Evolutionary conservation across 169 alveolate species (phyloP), one percentile per base, ranked within the genome.

Genomic region (Eimeria mitis): DNA sequence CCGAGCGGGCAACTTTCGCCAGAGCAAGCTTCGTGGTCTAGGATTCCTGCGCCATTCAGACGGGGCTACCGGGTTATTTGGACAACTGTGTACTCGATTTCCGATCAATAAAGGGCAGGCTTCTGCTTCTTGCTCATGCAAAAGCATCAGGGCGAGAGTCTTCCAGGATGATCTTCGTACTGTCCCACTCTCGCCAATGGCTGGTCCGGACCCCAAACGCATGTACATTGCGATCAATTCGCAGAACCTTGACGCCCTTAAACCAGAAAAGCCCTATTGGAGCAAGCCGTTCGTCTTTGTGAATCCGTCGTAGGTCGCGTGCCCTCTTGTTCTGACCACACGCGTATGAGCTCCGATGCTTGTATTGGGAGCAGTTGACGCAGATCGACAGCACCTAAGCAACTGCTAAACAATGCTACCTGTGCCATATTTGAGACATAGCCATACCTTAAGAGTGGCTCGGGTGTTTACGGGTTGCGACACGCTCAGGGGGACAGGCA

Each of bases 191-290:
- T 83, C 71, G 81, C 68, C 85, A 76, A 94, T 94, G 96, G 96
- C 96, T 75, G 96, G 96, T 31, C 96, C 96, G 34, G 96, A 94
- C 96, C 89, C 94, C 94, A 94, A 94, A 54, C 96, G 96, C 79
- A 81, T 94, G 96, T 94, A 94, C 79, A 81, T 94, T 59, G 89
- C 96, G 88, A 94, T 94, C 92, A 81, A 81, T 63, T 88, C 96
- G 78, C 96, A 94, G 70, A 84, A 94, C 71, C 73, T 94, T 21
- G 96, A 94, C 37, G 88, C 83, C 59, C 89, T 94, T n/a, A 94
- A 94, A 54, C 42, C 92, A 23, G 96, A 94, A 34, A 81, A 71
- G 61, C 94, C 96, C 1, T 94, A 94, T 89, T 94, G 96, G 96
- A 94, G 90, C 94, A 94, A 81, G 56, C 89, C 89, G 44, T 94